phyloP scores from a whole-genome alignment of 495 filamentous ascomycete species.

The Bathelium albidoporum region DNA sequence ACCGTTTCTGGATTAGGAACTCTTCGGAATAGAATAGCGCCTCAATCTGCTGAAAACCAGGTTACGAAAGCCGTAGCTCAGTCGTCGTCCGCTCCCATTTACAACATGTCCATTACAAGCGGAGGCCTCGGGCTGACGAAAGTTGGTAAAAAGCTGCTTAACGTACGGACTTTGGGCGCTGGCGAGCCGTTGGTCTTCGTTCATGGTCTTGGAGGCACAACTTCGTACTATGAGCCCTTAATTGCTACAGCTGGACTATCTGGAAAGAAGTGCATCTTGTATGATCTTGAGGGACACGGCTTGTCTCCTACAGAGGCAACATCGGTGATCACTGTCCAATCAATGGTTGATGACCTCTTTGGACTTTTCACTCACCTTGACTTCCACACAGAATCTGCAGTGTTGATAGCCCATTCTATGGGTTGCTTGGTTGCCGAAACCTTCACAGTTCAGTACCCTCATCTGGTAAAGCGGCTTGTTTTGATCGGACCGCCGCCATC shows the following conservation, averaged over 20 bases:
- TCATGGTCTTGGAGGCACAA: constrained; percentile 40
- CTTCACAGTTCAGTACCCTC: constrained; percentile 32
- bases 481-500: constrained; percentile 35
- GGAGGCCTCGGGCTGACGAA: constrained; percentile 31
- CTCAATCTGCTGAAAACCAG: constrained; percentile 22
- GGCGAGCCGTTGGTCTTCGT: constrained; percentile 36
- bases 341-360: constrained; percentile 36
- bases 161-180: constrained; percentile 27
- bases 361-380: constrained; percentile 25
- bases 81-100: constrained; percentile 20
- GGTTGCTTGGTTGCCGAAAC: constrained; percentile 37
- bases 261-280: constrained; percentile 19
- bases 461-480: constrained; percentile 32
- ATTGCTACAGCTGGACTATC: constrained; percentile 22
- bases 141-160: constrained; percentile 36
- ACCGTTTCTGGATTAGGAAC: constrained; percentile 38
- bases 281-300: constrained; percentile 48
- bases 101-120: constrained; percentile 24
- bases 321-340: constrained; percentile 31
- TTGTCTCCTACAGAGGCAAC: constrained; percentile 37
- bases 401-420: constrained; percentile 38
- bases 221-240: constrained; percentile 36
- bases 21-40: constrained; percentile 35
- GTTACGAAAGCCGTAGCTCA: constrained; percentile 15
- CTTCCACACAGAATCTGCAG: constrained; percentile 16